Percentiles rank a stretch among this genome's conserved stretches.
These are phyloP conservation scores for Kluyveromyces marxianus DNA, from an alignment of 1,139 yeast genomes.

Conservation along the genomic window DNA sequence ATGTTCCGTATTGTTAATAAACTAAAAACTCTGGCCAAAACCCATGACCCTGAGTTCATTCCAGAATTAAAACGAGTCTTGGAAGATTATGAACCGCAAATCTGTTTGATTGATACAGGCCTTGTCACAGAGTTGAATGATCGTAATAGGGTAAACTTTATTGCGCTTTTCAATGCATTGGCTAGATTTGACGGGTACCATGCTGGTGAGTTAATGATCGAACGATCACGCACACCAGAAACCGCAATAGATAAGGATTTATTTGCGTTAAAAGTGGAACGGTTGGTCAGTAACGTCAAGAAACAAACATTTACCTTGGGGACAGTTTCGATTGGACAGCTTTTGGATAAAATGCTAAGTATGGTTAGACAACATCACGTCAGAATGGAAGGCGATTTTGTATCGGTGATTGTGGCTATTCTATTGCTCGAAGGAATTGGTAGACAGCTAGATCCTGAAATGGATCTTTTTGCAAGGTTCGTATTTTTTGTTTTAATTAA, in stretches of 20 bases:
- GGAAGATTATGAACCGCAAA: conserved; percentile 66
- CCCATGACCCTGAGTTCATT: conserved; percentile 42
- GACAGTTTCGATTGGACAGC: conserved; percentile 83
- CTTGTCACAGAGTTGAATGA: conserved; percentile 82
- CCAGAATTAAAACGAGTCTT: conserved; percentile 43
- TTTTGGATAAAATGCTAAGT: conserved; percentile 73
- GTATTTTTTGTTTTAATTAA: conserved; percentile 53
- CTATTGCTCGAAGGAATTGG: conserved; percentile 90
- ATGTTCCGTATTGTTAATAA: conserved; percentile 42
- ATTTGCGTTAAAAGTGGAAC: conserved; percentile 81
- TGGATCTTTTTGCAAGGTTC: conserved; percentile 92
- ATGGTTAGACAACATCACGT: conserved; percentile 96
- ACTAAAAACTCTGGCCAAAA: conserved; percentile 36
- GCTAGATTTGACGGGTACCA: conserved; percentile 89
- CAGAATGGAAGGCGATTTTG: conserved; percentile 94
- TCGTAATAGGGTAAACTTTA: conserved; percentile 70
- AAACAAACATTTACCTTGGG: conserved; percentile 89
- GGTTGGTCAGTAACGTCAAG: conserved; percentile 72
- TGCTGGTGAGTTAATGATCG: conserved; percentile 95
- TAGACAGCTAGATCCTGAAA: conserved; percentile 82
- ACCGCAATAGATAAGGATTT: conserved; percentile 78
- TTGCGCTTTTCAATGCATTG: conserved; percentile 80
- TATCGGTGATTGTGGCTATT: conserved; percentile 88
- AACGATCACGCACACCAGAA: conserved; percentile 88
- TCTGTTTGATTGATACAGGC: conserved; percentile 90